phyloP scores from a whole-genome alignment of 495 filamentous ascomycete genomes.

The Xanthoparmelia taractica region DNA sequence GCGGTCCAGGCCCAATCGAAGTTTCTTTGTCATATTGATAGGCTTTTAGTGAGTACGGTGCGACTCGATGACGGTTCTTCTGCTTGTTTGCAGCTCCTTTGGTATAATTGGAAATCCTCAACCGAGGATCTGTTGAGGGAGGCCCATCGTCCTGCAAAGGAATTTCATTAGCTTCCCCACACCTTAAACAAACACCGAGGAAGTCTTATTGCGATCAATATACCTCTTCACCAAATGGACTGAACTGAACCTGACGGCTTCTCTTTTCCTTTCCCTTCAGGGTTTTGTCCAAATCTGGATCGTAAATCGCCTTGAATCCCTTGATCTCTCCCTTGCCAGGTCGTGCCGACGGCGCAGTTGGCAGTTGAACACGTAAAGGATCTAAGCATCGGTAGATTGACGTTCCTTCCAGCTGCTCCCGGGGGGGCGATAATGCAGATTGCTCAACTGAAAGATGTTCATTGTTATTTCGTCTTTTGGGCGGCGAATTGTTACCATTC shows the following conservation, averaged over 20 bases:
- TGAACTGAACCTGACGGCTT: conserved; percentile 55
- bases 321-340: conserved; percentile 53
- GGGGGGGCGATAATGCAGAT: conserved; percentile 10
- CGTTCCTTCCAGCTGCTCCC: conserved; percentile 15
- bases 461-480: conserved; percentile 32
- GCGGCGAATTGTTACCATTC: conserved; percentile 47
- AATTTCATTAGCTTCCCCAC: conserved; percentile 16
- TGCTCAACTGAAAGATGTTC: conserved; percentile 8
- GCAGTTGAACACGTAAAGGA: conserved; percentile 25
- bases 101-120: conserved; percentile 55
- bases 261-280: conserved; percentile 55
- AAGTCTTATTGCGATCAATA: conserved; percentile 17
- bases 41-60: conserved; percentile 68
- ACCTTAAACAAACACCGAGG: neutral
- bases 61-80: conserved; percentile 63
- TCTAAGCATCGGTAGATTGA: conserved; percentile 13
- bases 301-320: conserved; percentile 64
- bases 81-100: conserved; percentile 53
- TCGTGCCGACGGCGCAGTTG: conserved; percentile 51
- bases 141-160: conserved; percentile 55
- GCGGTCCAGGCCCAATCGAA: conserved; percentile 81
- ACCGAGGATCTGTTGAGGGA: conserved; percentile 67
- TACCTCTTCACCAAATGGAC: conserved; percentile 55
- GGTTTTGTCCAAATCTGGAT: conserved; percentile 60
- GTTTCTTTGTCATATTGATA: conserved; percentile 71